phyloP scores from a whole-genome alignment of 2,329 filamentous ascomycete genomes.

The Plenodomus biglobosus region DNA sequence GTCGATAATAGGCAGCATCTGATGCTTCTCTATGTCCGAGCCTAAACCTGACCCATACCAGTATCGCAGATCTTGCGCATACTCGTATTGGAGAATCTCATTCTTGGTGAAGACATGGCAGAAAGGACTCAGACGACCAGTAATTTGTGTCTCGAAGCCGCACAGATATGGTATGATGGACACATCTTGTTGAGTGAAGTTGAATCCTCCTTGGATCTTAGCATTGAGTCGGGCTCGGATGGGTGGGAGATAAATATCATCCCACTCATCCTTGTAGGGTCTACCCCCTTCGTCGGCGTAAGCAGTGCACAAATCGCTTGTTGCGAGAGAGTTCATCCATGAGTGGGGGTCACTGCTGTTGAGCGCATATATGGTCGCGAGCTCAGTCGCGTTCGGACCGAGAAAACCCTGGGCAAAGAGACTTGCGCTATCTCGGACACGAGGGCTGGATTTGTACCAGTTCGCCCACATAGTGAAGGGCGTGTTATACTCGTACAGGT shows the following conservation, averaged over 20 bases:
- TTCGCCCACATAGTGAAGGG: conserved; percentile 66
- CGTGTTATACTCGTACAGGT: conserved; percentile 53
- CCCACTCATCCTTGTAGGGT: conserved; percentile 53
- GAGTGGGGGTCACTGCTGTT: conserved; percentile 57
- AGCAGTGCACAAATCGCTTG: conserved; percentile 64
- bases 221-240: conserved; percentile 58
- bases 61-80: conserved; percentile 68
- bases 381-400: conserved; percentile 56
- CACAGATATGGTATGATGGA: conserved; percentile 68
- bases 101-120: conserved; percentile 63
- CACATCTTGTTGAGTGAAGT: conserved; percentile 57
- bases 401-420: conserved; percentile 65
- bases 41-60: conserved; percentile 66
- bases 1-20: conserved; percentile 64
- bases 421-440: conserved; percentile 63
- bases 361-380: conserved; percentile 61
- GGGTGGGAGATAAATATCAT: conserved; percentile 55
- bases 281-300: conserved; percentile 59
- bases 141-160: conserved; percentile 70
- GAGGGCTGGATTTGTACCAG: conserved; percentile 56
- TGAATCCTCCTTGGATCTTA: conserved; percentile 57
- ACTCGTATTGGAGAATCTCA: conserved; percentile 66
- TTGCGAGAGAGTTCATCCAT: conserved; percentile 63
- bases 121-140: conserved; percentile 60
- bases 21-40: conserved; percentile 55